Evolutionary conservation across 805 yeast species (phyloP), one percentile per base, ranked within the genome.

Genomic region (Candida suzukii): DNA sequence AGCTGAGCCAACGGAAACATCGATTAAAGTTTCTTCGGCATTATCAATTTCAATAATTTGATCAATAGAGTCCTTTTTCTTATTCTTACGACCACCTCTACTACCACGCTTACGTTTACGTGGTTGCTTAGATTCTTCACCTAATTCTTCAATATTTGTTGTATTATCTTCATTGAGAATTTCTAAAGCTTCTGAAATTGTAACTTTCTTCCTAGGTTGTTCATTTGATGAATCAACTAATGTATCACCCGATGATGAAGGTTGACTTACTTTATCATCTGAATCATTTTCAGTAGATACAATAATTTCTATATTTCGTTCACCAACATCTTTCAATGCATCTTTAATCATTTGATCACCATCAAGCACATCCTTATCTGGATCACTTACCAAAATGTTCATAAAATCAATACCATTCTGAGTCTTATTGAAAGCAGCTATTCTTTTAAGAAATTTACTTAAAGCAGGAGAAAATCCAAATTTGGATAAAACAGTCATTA

Each of bases 61-160:
- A 29, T 46, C 50, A 14, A 35, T 19, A 0, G 43, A n/a, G 12
- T 54, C 61, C 35, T 61, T 60, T 47, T 61, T 64, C 47, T 69
- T 76, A 37, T 73, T 61, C 52, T 83, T 74, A 50, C 78, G 79
- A 0, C 95, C 95, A 13, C 96, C 96, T 44, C 96, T 68, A 10
- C 83, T 70, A 4, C 96, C 96, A 54, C 96, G 73, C 55, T 86
- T 88, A 22, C 96, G 70, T 52, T 74, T 81, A 60, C 77, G 43
- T 35, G 17, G 35, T 9, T 52, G 57, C 11, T 42, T 51, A 8
- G 50, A 52, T 5, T 45, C 45, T 20, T 58, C 57, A 35, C 53
- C 64, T 26, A 53, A 28, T 33, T 56, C 57, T 26, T 51, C 52
- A 3, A 12, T 6, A 12, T 29, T 34, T 14, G 10, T 16, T 8